phyloP scores from a whole-genome alignment of 1,284 basidiomycete species.

The Anthracocystis panici-leucophaei region DNA sequence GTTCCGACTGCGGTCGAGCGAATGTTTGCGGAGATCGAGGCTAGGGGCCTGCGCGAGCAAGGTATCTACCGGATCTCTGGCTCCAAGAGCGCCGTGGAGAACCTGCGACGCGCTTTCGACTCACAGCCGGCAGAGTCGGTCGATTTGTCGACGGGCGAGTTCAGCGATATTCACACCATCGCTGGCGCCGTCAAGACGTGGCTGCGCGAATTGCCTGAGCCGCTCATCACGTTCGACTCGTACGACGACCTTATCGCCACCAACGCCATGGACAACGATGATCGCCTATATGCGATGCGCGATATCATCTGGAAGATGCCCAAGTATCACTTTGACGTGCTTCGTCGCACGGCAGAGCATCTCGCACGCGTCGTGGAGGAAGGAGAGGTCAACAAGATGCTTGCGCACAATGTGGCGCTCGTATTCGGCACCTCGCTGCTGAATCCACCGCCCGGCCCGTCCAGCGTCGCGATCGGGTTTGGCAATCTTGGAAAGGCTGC shows the following conservation, averaged over 20 bases:
- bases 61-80: constrained; percentile 69
- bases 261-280: constrained; percentile 62
- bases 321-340: constrained; percentile 60
- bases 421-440: constrained; percentile 69
- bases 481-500: constrained; percentile 66
- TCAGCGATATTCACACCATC: constrained; percentile 67
- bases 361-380: constrained; percentile 62
- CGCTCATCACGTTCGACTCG: constrained; percentile 64
- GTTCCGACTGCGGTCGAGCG: constrained; percentile 65
- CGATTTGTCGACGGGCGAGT: constrained; percentile 57
- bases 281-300: constrained; percentile 63
- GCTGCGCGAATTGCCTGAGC: constrained; percentile 68
- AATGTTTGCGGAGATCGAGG: constrained; percentile 67
- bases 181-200: constrained; percentile 66
- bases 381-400: constrained; percentile 65
- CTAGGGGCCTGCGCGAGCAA: constrained; percentile 65
- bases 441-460: constrained; percentile 62
- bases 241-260: constrained; percentile 66
- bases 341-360: constrained; percentile 63
- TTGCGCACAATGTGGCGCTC: constrained; percentile 66
- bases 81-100: constrained; percentile 62
- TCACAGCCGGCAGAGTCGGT: constrained; percentile 55
- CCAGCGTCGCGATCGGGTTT: constrained; percentile 56
- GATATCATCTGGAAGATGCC: constrained; percentile 65
- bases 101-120: constrained; percentile 54